These are phyloP conservation scores for Dissoconium aciculare DNA, from an alignment of 2,329 filamentous ascomycete species.

Conservation along the genomic window DNA sequence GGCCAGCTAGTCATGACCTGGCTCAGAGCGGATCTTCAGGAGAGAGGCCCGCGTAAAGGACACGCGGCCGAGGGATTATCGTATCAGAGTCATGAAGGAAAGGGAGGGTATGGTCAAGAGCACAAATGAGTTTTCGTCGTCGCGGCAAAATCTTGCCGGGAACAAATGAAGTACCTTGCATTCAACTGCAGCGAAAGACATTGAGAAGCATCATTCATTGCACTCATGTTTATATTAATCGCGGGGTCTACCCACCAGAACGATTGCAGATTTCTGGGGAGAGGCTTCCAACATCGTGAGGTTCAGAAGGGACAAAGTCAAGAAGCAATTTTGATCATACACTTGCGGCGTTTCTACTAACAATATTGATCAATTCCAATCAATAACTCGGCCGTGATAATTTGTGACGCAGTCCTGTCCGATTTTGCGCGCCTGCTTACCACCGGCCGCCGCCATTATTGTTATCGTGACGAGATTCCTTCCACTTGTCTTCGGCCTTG, in stretches of 20 bases:
- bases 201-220: not conserved
- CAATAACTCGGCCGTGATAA: no score
- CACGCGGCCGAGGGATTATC: slow-evolving; percentile 49
- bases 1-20: slow-evolving; percentile 79
- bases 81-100: slow-evolving; percentile 43
- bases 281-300: no score
- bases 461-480: slow-evolving; percentile 27
- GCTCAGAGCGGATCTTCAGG: slow-evolving; percentile 65
- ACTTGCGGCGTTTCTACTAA: no score
- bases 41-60: slow-evolving; percentile 60
- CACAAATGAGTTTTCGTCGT: slow-evolving; percentile 29
- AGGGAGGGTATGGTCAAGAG: slow-evolving; percentile 50
- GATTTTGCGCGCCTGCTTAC: no score
- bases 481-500: slow-evolving; percentile 40
- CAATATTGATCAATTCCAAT: no score
- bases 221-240: no score
- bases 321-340: no score
- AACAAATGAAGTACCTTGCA: not conserved
- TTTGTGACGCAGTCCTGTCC: no score
- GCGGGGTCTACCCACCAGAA: no score
- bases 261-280: no score
- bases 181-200: slow-evolving; percentile 3
- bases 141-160: slow-evolving; percentile 4
- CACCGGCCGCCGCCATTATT: slow-evolving; percentile 6
- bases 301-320: no score